Base-by-base conservation (phyloP, 257 asterid genomes). In the Eustoma russellianum region DNA sequence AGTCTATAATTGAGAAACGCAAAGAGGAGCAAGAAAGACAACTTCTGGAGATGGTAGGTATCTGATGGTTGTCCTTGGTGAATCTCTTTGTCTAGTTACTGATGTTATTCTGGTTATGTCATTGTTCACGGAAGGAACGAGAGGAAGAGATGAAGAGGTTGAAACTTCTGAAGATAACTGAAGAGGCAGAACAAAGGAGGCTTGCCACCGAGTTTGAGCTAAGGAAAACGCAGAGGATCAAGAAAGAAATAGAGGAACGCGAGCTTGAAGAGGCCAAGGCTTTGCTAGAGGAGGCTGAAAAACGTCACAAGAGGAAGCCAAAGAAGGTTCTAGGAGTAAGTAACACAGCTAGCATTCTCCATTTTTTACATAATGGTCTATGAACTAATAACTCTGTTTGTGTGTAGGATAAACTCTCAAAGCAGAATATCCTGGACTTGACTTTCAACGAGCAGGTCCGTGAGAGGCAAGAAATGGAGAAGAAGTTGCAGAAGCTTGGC, bases 1-100 rank as follows among this genome's bases (percentile, higher is more conserved):
- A 82, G 64, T 79, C 83, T 44, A 63, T 85, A 47, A 85, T 85
- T 54, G 95, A 85, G 73, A 86, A 83, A 57, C 95, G 96, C 75
- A 90, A 90, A 76, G 98, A 86, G 76, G 96, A 90, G 53, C 98
- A 90, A 64, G 98, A 90, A 53, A 93, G 87, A 12, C 78, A 77
- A 45, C 94, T 90, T 59, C 62, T 90, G 68, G 95, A 83, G 66
- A 83, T 72, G 96, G 97, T 90, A 77, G 10, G 40, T 38, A 61
- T 50, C 15, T 51, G 48, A 47, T 16, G 7, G 12, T 52, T 44
- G 13, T 13, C 7, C 5, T 14, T 6, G 14, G 17, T 43, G 11
- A 50, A 18, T 41, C 7, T 9, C 5, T 35, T 35, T 35, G 8
- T 35, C 0, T 35, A 35, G 9, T 5, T 35, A 5, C 5, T 35